phyloP scores from a whole-genome alignment of 345 rosid genomes.

The Theobroma cacao region DNA sequence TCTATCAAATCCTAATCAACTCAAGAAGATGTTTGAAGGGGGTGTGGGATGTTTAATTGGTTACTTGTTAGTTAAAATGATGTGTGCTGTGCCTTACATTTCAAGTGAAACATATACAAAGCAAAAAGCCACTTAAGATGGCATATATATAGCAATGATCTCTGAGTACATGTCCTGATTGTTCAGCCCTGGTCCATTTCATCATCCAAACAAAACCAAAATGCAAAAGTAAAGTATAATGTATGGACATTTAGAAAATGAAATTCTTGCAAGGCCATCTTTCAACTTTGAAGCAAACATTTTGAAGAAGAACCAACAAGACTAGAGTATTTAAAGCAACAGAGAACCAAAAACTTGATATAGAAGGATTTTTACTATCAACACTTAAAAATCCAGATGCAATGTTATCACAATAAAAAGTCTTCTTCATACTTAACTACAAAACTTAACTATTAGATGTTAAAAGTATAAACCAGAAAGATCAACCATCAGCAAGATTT shows the following conservation, averaged over 20 bases:
- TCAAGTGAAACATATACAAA: no score
- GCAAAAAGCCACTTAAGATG: no score
- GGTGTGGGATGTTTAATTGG: no score
- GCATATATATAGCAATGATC: background rate
- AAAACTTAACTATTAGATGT: slow-evolving; percentile 4
- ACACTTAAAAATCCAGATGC: slow-evolving; percentile 1
- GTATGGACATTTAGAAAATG: background rate
- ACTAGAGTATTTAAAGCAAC: background rate
- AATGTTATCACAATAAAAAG: background rate
- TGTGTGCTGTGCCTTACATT: no score
- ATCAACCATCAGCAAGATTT: slow-evolving; percentile 9
- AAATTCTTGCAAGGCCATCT: background rate
- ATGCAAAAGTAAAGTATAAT: background rate
- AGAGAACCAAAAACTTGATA: background rate
- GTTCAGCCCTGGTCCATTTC: background rate
- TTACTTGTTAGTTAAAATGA: no score
- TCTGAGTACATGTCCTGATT: background rate
- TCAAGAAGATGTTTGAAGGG: no score
- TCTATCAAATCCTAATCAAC: no score
- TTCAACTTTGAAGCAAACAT: background rate
- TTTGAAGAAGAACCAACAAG: background rate
- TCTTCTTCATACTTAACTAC: slow-evolving; percentile 2
- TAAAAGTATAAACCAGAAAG: background rate
- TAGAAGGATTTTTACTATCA: slow-evolving; percentile 7
- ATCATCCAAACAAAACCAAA: background rate